Evolutionary conservation across 805 yeast genomes (phyloP), one percentile per base, ranked within the genome.

Genomic region (Kodamaea hsintzibuensis): DNA sequence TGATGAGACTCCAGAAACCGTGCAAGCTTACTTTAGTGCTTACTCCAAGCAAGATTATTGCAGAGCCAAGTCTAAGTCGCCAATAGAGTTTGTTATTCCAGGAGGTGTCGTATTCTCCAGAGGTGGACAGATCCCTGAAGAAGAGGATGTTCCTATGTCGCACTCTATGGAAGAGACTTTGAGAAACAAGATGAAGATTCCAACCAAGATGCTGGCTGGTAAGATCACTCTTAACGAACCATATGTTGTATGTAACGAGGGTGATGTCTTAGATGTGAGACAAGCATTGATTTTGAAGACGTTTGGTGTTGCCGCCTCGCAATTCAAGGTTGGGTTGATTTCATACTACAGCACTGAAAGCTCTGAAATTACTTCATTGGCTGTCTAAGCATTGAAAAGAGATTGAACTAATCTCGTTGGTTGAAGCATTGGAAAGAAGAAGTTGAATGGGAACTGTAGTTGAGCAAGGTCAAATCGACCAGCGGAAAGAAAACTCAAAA

Each of bases 131-230:
- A 76, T 92, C 50, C 80, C 97, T 30, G 73, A 69, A 19, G 98
- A 91, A 67, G 98, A 95, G 60, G 99, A 95, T 71, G 91, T 95
- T 17, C 97, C 98, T 62, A 86, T 95, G 89, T 87, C 96, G 10
- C 99, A 95, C 69, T 91, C 98, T 5, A 81, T 96, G 74, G 99
- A 95, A 73, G 90, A 91, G 64, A 90, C 96, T 42, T 72, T 95
- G 66, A 88, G 99, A 79, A 89, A 85, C 71, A 88, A 88, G 68
- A 85, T 85, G 61, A 92, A 93, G 68, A 83, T 95, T 62, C 98
- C 99, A 62, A 92, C 98, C 3, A 86, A 84, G 67, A 88, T 95
- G 60, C 88, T 88, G 66, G 80, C 85, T 50, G 99, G 99, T 70
- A 93, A 93, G 70, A 87, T 95, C 60, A 79, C 82, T 55, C 76